phyloP scores from a whole-genome alignment of 164 flowering plant species.

The Nymphaea colorata region DNA sequence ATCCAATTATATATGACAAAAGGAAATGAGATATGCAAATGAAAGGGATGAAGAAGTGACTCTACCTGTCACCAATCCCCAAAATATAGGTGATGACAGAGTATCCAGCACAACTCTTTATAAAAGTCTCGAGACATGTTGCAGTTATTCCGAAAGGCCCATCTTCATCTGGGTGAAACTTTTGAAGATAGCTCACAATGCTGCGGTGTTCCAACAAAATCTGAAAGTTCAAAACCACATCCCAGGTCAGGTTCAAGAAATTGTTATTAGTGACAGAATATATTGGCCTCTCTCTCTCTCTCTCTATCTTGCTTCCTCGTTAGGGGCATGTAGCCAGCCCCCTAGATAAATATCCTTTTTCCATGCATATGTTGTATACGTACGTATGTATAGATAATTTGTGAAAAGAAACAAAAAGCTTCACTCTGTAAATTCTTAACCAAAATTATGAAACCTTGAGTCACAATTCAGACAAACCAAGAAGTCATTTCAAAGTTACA shows the following conservation, averaged over 20 bases:
- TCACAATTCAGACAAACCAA: not conserved
- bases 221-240: slow-evolving; percentile 19
- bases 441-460: too few species aligned
- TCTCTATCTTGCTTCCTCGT: too few species aligned
- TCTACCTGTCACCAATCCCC: slow-evolving; percentile 96
- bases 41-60: not conserved
- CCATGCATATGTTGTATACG: too few species aligned
- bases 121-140: slow-evolving; percentile 97
- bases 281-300: too few species aligned
- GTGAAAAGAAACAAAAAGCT: too few species aligned
- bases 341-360: too few species aligned
- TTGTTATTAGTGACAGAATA: too few species aligned
- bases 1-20: not conserved
- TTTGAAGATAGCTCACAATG: slow-evolving; percentile 85
- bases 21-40: not conserved
- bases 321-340: too few species aligned
- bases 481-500: not conserved
- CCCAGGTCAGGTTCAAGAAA: not conserved
- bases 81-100: slow-evolving; percentile 95
- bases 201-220: slow-evolving; percentile 91
- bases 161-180: slow-evolving; percentile 96
- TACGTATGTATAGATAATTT: too few species aligned
- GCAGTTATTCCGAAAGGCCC: slow-evolving; percentile 98
- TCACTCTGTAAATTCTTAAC: too few species aligned
- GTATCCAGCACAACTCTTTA: slow-evolving; percentile 99